Evolutionary conservation across 306 rosid species (phyloP).

Genomic region (Fragaria vesca): DNA sequence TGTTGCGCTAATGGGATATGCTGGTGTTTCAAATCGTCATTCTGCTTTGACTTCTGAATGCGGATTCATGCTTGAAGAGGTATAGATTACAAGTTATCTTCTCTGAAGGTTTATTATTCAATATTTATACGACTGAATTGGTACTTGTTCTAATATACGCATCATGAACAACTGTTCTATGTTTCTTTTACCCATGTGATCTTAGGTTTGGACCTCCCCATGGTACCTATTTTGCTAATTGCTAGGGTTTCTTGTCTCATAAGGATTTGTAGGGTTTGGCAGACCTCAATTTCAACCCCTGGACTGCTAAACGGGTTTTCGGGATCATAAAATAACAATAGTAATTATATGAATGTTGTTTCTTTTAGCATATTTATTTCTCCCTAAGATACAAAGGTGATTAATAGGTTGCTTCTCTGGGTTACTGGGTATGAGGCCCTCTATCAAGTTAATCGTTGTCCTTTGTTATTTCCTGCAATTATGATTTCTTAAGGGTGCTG

Average conservation of each 20-base stretch:
- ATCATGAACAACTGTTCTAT: not conserved
- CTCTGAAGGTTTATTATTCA: not conserved
- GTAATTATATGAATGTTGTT: not conserved
- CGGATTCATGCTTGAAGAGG: slow-evolving; percentile 99
- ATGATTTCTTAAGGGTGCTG: not conserved
- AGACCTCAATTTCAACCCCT: not conserved
- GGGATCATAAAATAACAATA: not conserved
- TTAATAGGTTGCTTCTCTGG: not conserved
- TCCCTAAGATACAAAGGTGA: not conserved
- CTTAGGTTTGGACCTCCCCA: not conserved
- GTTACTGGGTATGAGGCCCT: too few relatives aligned
- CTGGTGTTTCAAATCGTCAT: slow-evolving; percentile 68
- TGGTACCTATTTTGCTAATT: not conserved
- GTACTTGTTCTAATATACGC: not conserved
- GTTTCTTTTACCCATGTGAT: not conserved
- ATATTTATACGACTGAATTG: not conserved
- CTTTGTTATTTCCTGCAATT: not conserved
- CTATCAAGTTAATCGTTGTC: not conserved
- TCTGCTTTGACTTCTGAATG: slow-evolving; percentile 96
- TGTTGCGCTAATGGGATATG: slow-evolving; percentile 68
- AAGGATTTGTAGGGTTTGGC: not conserved
- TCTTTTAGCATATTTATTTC: not conserved
- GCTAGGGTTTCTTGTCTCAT: not conserved
- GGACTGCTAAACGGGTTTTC: not conserved
- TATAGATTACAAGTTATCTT: slow-evolving; percentile 25